A percentile compares a stretch with the other conserved stretches of the same genome.
phyloP scores from a whole-genome alignment of 495 filamentous ascomycete species.

The Neurospora tetraspora region DNA sequence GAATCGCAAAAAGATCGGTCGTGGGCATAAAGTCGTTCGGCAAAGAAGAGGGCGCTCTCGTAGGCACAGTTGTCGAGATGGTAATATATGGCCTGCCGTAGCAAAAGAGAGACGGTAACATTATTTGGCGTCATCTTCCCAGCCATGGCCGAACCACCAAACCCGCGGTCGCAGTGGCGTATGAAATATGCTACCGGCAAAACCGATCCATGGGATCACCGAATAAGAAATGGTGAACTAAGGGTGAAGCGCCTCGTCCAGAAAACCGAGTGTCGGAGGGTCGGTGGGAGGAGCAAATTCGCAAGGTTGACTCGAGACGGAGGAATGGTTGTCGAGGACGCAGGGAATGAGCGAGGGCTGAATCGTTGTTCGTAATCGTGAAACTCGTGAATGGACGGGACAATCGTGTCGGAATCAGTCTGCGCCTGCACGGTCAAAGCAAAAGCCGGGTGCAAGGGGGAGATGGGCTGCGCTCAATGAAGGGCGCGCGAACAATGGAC shows the following conservation, averaged over 20 bases:
- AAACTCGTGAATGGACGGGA: background rate
- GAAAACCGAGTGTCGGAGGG: conserved; percentile 1
- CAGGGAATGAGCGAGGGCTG: background rate
- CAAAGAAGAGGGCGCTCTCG: conserved; percentile 84
- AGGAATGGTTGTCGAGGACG: background rate
- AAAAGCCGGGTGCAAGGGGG: conserved; percentile 2
- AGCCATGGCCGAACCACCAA: conserved; percentile 7
- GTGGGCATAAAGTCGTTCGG: conserved; percentile 73
- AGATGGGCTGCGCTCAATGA: conserved; percentile 2
- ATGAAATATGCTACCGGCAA: conserved; percentile 14
- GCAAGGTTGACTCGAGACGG: background rate
- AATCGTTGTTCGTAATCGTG: conserved; percentile 1
- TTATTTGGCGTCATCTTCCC: conserved; percentile 59
- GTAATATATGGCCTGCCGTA: conserved; percentile 82
- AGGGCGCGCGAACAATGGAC: conserved; percentile 15
- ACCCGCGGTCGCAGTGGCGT: conserved; percentile 12
- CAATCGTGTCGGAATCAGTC: background rate
- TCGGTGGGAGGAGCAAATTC: background rate
- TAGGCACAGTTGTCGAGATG: conserved; percentile 84
- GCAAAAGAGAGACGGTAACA: conserved; percentile 56
- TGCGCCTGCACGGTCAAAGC: background rate
- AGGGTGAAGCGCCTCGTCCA: background rate
- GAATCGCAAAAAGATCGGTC: conserved; percentile 72
- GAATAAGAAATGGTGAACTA: background rate
- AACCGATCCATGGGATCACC: conserved; percentile 20